A percentile compares a stretch with the other conserved stretches of the same genome.
Evolutionary conservation across 495 filamentous ascomycete species (phyloP).

Genomic region (Copromyces sp.): DNA sequence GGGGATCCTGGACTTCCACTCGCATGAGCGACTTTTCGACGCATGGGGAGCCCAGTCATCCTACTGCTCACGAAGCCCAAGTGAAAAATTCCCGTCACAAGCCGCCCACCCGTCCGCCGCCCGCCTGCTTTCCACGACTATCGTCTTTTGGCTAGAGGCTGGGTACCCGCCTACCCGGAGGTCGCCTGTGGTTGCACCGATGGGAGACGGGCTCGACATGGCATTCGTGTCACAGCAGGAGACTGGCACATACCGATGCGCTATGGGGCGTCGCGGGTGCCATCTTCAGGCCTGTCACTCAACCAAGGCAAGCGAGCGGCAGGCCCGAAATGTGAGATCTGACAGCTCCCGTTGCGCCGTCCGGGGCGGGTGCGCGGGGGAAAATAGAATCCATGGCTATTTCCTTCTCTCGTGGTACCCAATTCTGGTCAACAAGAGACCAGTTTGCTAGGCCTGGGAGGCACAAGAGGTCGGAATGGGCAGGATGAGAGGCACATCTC

Average conservation of each 20-base stretch:
- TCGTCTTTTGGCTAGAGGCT: background rate
- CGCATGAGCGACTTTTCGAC: background rate
- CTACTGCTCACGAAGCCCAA: background rate
- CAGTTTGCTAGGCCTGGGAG: background rate
- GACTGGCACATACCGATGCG: constrained; percentile 1
- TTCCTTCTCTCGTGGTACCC: constrained; percentile 10
- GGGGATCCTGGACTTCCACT: background rate
- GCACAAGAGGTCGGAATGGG: background rate
- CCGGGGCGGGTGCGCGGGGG: constrained; percentile 5
- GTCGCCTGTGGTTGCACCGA: constrained; percentile 12
- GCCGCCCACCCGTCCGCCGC: constrained; percentile 9
- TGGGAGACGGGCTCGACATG: constrained; percentile 3
- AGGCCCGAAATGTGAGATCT: constrained; percentile 20
- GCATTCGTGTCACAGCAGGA: constrained; percentile 3
- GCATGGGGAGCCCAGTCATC: background rate
- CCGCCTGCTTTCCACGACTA: background rate
- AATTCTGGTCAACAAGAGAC: background rate
- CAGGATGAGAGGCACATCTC: constrained; percentile 3
- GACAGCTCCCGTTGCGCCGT: constrained; percentile 11
- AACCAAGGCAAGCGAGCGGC: background rate
- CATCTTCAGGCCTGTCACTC: background rate
- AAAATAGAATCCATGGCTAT: background rate
- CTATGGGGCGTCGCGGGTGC: background rate
- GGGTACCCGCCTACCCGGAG: background rate
- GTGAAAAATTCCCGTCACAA: constrained; percentile 7